phyloP scores from a whole-genome alignment of 441 rosid species.

The Gossypium schwendimanii region DNA sequence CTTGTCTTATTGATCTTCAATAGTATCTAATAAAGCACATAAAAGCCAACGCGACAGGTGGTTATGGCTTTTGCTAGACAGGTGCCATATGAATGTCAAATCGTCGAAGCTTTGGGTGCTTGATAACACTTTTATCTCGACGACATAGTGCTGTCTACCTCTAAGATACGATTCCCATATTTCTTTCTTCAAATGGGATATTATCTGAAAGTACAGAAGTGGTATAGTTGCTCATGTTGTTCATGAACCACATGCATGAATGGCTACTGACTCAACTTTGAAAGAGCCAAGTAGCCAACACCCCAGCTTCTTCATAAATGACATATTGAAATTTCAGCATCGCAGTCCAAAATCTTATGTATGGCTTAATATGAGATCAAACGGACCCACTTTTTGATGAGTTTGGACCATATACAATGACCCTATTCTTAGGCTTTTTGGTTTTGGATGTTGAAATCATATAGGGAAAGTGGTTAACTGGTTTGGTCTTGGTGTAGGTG shows the following conservation, averaged over 20 bases:
- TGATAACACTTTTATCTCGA: background rate
- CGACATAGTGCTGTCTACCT: background rate
- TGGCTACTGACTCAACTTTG: background rate
- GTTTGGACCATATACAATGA: background rate
- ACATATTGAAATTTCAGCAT: constrained; percentile 1
- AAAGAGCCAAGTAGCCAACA: background rate
- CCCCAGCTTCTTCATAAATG: background rate
- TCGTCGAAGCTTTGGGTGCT: background rate
- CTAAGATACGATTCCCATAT: background rate
- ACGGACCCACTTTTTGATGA: background rate
- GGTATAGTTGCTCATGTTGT: background rate
- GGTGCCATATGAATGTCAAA: background rate
- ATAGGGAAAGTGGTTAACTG: background rate
- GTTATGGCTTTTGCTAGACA: background rate
- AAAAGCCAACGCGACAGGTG: background rate
- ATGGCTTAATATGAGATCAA: background rate
- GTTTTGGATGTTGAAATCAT: background rate
- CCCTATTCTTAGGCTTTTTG: background rate
- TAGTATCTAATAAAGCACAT: constrained; percentile 10
- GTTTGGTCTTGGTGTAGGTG: background rate
- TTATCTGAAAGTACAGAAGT: background rate
- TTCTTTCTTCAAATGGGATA: background rate
- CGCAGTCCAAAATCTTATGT: background rate
- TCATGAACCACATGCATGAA: constrained; percentile 27
- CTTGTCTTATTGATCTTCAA: constrained; percentile 11